Evolutionary conservation across 2,329 filamentous ascomycete species (phyloP).

Genomic region (Cytospora piceae): DNA sequence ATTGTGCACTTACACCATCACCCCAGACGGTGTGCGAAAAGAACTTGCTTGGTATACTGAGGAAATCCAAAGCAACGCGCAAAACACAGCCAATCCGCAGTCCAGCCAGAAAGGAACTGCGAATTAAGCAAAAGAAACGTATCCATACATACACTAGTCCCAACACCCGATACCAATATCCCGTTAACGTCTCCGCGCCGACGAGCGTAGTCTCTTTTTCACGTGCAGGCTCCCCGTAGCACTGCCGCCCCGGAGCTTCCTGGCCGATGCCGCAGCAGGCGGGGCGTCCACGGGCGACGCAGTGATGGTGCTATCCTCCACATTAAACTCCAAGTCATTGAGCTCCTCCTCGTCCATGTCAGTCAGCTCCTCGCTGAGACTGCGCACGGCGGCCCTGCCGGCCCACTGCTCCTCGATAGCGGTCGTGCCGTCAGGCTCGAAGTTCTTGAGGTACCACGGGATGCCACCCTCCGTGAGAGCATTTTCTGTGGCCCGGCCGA

Average conservation of each 20-base stretch:
- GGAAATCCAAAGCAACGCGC: background rate
- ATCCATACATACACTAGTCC: background rate
- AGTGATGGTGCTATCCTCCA: conserved; percentile 53
- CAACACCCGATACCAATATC: background rate
- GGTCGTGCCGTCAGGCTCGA: conserved; percentile 79
- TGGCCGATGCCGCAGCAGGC: conserved; percentile 22
- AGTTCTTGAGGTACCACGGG: conserved; percentile 84
- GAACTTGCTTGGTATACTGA: background rate
- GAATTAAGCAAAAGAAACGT: background rate
- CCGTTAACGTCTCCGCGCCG: conserved; percentile 38
- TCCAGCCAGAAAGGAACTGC: background rate
- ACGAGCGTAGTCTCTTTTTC: conserved; percentile 41
- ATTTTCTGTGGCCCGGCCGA: conserved; percentile 53
- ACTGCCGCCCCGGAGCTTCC: conserved; percentile 18
- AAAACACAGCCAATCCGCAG: background rate
- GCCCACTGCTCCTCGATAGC: conserved; percentile 76
- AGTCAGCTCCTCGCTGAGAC: conserved; percentile 83
- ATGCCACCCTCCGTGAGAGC: conserved; percentile 74
- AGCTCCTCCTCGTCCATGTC: conserved; percentile 92
- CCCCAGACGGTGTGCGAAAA: background rate
- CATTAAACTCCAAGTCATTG: conserved; percentile 65
- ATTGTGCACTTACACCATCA: background rate
- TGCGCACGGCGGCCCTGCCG: conserved; percentile 67
- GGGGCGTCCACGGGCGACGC: conserved; percentile 39
- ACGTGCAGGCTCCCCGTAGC: background rate